Evolutionary conservation across 2,329 filamentous ascomycete species (phyloP).

Genomic region (Beauveria asiatica): DNA sequence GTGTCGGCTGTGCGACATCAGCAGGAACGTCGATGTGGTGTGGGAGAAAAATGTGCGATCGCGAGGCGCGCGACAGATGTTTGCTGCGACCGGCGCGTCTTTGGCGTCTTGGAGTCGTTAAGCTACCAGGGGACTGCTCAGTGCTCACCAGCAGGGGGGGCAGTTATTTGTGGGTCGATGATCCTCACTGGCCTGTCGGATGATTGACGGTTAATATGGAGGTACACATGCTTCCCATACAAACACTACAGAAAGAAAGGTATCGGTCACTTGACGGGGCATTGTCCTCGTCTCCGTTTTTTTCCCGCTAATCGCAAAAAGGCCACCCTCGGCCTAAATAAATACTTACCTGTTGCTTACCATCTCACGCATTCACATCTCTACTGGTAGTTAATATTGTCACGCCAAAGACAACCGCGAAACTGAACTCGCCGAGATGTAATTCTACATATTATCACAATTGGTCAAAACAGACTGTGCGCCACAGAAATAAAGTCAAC

Average conservation of each 20-base stretch:
- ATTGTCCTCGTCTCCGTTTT: not conserved
- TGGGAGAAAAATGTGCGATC: conserved; percentile 16
- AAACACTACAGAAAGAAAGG: not conserved
- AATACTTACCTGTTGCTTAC: too few species aligned
- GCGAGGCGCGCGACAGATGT: conserved; percentile 17
- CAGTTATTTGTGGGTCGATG: not conserved
- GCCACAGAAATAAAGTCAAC: too few species aligned
- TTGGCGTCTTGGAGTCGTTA: conserved; percentile 12
- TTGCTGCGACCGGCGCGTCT: conserved; percentile 22
- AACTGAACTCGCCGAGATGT: too few species aligned
- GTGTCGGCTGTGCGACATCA: conserved; percentile 13
- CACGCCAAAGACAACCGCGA: too few species aligned
- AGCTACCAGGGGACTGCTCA: conserved; percentile 2
- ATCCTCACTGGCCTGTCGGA: not conserved
- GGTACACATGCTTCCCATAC: not conserved
- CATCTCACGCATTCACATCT: too few species aligned
- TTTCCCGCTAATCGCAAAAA: not conserved
- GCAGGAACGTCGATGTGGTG: conserved; percentile 8
- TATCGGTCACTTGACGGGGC: not conserved
- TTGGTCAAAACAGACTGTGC: too few species aligned
- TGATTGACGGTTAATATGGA: not conserved
- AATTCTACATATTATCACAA: too few species aligned
- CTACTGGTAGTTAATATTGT: too few species aligned
- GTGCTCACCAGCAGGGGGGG: not conserved
- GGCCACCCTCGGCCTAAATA: too few species aligned